Percentiles rank a stretch among this genome's conserved stretches.
These are phyloP conservation scores for Fusarium odoratissimum DNA, from an alignment of 2,329 filamentous ascomycete genomes.

Conservation along the genomic window DNA sequence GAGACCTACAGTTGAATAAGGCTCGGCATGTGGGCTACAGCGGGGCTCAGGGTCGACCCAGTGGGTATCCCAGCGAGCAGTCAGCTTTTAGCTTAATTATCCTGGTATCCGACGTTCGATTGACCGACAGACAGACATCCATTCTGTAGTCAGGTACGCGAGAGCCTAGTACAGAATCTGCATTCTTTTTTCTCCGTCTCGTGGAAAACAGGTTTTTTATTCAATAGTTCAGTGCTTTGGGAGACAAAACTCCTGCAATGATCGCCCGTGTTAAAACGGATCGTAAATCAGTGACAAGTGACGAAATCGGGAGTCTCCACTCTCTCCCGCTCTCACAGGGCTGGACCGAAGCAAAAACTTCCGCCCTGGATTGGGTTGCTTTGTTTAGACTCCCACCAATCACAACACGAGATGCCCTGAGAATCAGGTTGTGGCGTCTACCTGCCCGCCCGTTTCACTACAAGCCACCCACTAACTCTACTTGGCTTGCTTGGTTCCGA, in stretches of 20 bases:
- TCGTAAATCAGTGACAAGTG: background rate
- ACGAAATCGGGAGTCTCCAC: constrained; percentile 9
- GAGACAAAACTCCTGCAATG: background rate
- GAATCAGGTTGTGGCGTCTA: constrained; percentile 27
- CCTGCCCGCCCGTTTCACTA: constrained; percentile 33
- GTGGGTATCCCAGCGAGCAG: constrained; percentile 12
- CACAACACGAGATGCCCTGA: constrained; percentile 12
- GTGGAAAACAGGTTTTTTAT: background rate
- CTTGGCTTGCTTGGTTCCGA: constrained; percentile 7
- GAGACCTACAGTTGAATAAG: constrained; percentile 10
- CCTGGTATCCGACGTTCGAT: background rate
- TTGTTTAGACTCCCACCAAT: constrained; percentile 30
- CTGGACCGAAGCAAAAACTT: constrained; percentile 30
- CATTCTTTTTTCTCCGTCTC: background rate
- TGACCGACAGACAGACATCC: background rate
- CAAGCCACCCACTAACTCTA: constrained; percentile 16
- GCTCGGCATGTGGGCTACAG: constrained; percentile 12
- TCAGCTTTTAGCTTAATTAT: constrained; percentile 24
- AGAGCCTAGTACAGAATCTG: background rate
- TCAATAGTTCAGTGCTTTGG: no score
- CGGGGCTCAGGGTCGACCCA: constrained; percentile 13
- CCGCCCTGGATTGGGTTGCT: constrained; percentile 21
- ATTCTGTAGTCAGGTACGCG: constrained; percentile 25
- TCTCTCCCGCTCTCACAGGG: constrained; percentile 35
- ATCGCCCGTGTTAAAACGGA: background rate